Base-by-base conservation (phyloP, 257 asterid species). In the Nicotiana paniculata region DNA sequence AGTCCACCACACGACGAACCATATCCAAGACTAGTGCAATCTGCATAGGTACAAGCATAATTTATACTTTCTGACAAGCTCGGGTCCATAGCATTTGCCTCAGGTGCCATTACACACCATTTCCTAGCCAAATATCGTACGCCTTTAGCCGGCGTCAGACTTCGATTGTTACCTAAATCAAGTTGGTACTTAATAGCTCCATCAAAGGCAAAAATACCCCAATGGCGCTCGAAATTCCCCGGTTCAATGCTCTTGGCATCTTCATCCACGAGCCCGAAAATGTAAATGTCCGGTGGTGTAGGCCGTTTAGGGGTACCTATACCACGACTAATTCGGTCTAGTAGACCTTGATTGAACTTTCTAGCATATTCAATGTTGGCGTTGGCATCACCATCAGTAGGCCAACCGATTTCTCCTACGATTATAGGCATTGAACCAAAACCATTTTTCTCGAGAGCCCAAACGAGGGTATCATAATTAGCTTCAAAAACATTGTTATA, bases 361-460 rank as follows among this genome's bases (percentile, higher is more conserved):
- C 91, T 92, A 2, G 99, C 98, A 26, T 88, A 77, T 58, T 77
- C 86, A 0, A 54, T 17, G 75, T 93, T 96, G 0, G 99, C 97
- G 33, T 91, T 91, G 4, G 85, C 17, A 39, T 89, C 88, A 0
- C 98, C 98, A 18, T 96, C 99, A 0, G 97, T 84, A 0, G 99
- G 99, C 99, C 99, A 93, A 0, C 99, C 98, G 28, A 96, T 89
- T 77, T 95, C 99, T 2, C 99, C 99, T 53, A 96, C 77, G 18
- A 96, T 89, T 68, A 92, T 39, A 1, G 97, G 96, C 3, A 93
- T n/a, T 2, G 90, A 81, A 0, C 91, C 81, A 53, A 81, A 93
- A 0, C 99, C 99, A 77, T 86, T 92, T 63, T 89, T 96, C 72
- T 96, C 99, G 10, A 93, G 90, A 80, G 98, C 95, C 70, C 91